phyloP scores from a whole-genome alignment of 1,284 basidiomycete species.

The Schizopora paradoxa region DNA sequence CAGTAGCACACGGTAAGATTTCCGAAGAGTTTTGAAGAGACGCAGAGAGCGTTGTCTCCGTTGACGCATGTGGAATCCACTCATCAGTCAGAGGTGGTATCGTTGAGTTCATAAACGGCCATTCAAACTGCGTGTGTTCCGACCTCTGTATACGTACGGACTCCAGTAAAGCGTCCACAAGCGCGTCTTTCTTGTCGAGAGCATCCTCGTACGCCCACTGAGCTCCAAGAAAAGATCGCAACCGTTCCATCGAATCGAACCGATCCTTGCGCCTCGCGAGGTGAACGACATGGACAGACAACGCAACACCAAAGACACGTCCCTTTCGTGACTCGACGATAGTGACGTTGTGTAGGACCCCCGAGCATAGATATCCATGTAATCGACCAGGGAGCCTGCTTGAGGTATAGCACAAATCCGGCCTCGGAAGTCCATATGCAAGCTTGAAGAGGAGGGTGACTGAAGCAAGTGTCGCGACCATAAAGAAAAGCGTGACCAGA shows the following conservation, averaged over 20 bases:
- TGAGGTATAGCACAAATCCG: conserved; percentile 2
- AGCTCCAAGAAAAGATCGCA: conserved; percentile 40
- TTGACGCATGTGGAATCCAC: neutral
- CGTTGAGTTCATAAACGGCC: conserved; percentile 6
- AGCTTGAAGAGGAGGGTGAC: neutral
- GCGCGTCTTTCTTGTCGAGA: conserved; percentile 31
- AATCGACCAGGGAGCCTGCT: neutral
- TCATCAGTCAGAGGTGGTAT: neutral
- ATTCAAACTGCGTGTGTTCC: conserved; percentile 7
- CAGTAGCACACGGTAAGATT: conserved; percentile 45
- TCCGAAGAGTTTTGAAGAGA: neutral
- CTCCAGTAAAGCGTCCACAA: conserved; percentile 37
- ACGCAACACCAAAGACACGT: conserved; percentile 28
- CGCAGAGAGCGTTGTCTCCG: neutral
- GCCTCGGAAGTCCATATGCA: neutral
- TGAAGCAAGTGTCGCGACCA: neutral
- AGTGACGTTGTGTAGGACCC: neutral
- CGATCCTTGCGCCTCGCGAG: conserved; percentile 48
- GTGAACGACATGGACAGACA: conserved; percentile 53
- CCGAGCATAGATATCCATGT: neutral
- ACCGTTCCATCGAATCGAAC: conserved; percentile 46
- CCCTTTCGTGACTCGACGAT: neutral
- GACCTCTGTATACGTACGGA: conserved; percentile 36
- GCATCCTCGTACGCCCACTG: conserved; percentile 54
- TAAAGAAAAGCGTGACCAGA: too few relatives aligned